A percentile compares a stretch with the other conserved stretches of the same genome.
phyloP scores from a whole-genome alignment of 2,329 filamentous ascomycete genomes.

The Paraphaeosphaeria sporulosa region DNA sequence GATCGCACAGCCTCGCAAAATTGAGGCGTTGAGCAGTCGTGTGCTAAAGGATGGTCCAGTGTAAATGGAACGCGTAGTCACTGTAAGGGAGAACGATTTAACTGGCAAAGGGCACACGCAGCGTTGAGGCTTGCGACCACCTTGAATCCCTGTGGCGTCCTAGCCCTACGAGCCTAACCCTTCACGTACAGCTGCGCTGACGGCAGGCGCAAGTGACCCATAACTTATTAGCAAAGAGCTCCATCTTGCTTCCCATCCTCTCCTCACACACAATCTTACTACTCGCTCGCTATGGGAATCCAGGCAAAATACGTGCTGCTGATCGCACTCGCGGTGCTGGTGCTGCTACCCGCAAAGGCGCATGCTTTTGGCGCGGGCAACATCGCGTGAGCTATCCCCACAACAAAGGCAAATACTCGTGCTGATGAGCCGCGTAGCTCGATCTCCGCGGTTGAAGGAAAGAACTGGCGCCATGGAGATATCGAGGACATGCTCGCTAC shows the following conservation, averaged over 20 bases:
- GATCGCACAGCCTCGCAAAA: constrained; percentile 7
- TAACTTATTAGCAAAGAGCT: constrained; percentile 1
- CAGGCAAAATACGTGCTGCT: constrained; percentile 46
- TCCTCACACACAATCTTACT: constrained; percentile 9
- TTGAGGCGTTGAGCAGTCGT: background rate
- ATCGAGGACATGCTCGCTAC: constrained; percentile 61
- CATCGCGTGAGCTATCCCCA: constrained; percentile 30
- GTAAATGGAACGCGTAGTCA: background rate
- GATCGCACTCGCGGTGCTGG: constrained; percentile 46
- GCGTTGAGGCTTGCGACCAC: background rate
- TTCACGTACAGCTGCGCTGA: constrained; percentile 9
- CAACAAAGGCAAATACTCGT: background rate
- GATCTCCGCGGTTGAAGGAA: constrained; percentile 52
- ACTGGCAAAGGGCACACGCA: background rate
- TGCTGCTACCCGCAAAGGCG: constrained; percentile 46
- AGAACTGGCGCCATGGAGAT: constrained; percentile 62
- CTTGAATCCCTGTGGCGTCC: constrained; percentile 12
- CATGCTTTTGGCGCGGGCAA: constrained; percentile 59
- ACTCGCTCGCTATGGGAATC: constrained; percentile 35
- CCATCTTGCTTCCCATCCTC: constrained; percentile 5
- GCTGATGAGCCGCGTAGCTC: constrained; percentile 18
- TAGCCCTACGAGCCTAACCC: constrained; percentile 1
- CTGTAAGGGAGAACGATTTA: background rate
- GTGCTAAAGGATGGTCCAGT: background rate
- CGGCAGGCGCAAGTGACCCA: constrained; percentile 13